Evolutionary conservation across 2,329 filamentous ascomycete species (phyloP), one percentile per base, ranked within the genome.

Genomic region (Aureobasidium lini): DNA sequence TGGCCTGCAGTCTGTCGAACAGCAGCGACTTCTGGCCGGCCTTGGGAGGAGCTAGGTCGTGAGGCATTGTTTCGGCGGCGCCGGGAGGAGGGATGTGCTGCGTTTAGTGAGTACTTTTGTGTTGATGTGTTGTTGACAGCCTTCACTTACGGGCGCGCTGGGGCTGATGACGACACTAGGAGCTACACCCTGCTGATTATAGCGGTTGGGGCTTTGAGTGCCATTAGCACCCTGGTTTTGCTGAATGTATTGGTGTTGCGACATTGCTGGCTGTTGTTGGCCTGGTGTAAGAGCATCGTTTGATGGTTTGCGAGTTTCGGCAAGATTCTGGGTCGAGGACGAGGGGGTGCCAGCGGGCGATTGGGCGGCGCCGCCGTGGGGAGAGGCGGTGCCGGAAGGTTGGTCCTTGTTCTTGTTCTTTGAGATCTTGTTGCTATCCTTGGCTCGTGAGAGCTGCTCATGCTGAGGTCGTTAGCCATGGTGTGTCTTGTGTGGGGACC

Each of bases 21-120:
- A 95, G 84, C 67, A 90, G 78, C 18, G 90, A 94, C 79, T 97
- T 97, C 70, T 88, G 84, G 58, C 90, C 90, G 44, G 89, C 87
- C 75, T 96, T 95, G 16, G 94, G 94, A 57, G 94, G 94, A 32
- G 91, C 90, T 61, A 99, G 85, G 72, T 99, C 94, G 70, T 95
- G 90, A 56, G 94, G 94, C 93, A 99, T 97, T 6, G 93, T 96
- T 77, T 99, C 94, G 64, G 92, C 88, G 60, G 92, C 88, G 66
- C 94, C 94, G 49, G 94, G 94, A 63, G 91, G 91, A 53, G 94
- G 92, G 46, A 94, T 80, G 76, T 99, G 94, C 91, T 94, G 68
- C 5, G 23, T 59, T 59, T 18, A 47, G 46, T 60, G 16, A 47
- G 59, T 36, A 31, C 62, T 68, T 63, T 60, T 64, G 66, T 18